Evolutionary conservation across 148 eudicot genomes (phyloP).

Genomic region (Chenopodium quinoa): DNA sequence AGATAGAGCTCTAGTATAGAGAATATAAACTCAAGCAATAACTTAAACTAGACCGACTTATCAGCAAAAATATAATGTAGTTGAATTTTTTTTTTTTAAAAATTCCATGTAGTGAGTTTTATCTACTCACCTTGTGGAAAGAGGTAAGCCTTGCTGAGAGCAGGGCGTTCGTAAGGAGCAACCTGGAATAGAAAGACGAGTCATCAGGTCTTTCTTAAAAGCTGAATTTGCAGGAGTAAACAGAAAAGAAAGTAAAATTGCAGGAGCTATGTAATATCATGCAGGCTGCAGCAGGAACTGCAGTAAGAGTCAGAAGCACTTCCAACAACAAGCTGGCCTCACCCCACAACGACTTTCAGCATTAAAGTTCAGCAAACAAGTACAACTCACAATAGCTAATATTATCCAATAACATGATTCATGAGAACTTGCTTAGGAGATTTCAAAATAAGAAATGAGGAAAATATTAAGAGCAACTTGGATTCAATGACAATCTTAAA

Average conservation of each 20-base stretch:
- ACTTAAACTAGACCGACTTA: background rate
- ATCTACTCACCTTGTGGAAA: constrained; percentile 82
- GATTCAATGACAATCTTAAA: background rate
- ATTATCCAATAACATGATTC: background rate
- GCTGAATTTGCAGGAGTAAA: background rate
- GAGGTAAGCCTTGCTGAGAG: constrained; percentile 94
- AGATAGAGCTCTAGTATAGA: background rate
- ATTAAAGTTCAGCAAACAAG: background rate
- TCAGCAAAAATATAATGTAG: background rate
- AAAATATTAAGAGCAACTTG: background rate
- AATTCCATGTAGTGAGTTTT: background rate
- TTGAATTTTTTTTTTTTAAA: background rate
- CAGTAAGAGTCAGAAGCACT: background rate
- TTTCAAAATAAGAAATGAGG: background rate
- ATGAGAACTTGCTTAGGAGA: too few relatives aligned
- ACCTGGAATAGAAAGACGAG: constrained; percentile 46
- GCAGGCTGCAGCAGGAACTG: background rate
- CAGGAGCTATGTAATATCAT: background rate
- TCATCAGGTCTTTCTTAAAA: background rate
- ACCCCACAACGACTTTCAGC: background rate
- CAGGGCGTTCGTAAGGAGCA: constrained; percentile 99
- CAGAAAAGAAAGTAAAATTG: background rate
- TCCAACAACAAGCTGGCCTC: background rate
- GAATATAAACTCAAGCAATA: background rate
- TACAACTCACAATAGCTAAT: background rate